These are phyloP conservation scores for Croton setiger DNA, from an alignment of 441 rosid species.

Conservation along the genomic window DNA sequence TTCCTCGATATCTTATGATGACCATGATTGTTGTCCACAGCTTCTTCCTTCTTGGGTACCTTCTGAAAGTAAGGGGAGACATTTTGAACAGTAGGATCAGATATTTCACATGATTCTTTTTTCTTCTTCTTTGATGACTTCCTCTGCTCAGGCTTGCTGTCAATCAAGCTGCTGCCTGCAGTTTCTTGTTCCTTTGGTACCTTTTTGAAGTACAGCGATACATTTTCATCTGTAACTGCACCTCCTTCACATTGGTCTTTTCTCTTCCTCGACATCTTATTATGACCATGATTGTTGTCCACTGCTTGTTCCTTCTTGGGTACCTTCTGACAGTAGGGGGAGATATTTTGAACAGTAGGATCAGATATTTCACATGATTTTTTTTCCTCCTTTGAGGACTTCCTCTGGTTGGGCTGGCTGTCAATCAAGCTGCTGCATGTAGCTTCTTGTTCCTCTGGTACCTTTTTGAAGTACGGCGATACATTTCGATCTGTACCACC, in stretches of 20 bases:
- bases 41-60: not conserved
- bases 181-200: not conserved
- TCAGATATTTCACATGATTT: too few relatives aligned
- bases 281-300: not conserved
- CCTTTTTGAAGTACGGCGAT: slow-evolving; percentile 14
- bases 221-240: not conserved
- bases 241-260: not conserved
- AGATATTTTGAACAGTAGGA: too few relatives aligned
- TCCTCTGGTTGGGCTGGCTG: not conserved
- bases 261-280: not conserved
- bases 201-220: slow-evolving; percentile 16
- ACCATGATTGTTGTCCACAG: not conserved
- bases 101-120: not conserved
- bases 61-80: not conserved
- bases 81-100: not conserved
- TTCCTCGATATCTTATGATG: not conserved
- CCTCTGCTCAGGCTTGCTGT: not conserved
- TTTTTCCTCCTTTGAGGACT: too few relatives aligned
- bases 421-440: not conserved
- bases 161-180: not conserved
- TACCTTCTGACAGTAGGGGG: too few relatives aligned
- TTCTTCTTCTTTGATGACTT: not conserved
- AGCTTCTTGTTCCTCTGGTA: not conserved
- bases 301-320: too few relatives aligned
- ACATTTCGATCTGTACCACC: slow-evolving; percentile 5